phyloP scores from a whole-genome alignment of 2,329 filamentous ascomycete species.

The Rugonectria rugulosa region DNA sequence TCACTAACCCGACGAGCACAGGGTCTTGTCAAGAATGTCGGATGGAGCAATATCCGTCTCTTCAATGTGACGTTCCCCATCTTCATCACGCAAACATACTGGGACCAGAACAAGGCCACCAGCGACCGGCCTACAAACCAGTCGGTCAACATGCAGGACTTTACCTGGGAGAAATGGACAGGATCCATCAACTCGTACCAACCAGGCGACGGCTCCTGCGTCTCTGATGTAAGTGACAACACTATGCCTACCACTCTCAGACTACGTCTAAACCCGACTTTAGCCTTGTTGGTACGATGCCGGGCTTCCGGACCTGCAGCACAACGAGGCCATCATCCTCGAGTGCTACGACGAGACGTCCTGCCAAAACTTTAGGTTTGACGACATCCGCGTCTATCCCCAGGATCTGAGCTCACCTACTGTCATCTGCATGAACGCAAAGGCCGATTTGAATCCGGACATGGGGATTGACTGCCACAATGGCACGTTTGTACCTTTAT shows the following conservation, averaged over 20 bases:
- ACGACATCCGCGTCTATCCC: conserved; percentile 11
- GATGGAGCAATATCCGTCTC: conserved; percentile 21
- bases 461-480: conserved; percentile 18
- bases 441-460: conserved; percentile 7
- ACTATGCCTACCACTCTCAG: background rate
- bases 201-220: conserved; percentile 17
- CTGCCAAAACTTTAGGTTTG: conserved; percentile 18
- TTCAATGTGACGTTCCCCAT: conserved; percentile 23
- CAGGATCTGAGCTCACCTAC: conserved; percentile 14
- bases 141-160: conserved; percentile 15
- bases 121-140: conserved; percentile 10
- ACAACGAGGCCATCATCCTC: conserved; percentile 21
- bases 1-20: background rate
- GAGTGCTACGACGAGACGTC: conserved; percentile 20
- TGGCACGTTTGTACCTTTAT: conserved; percentile 15
- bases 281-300: conserved; percentile 20
- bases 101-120: conserved; percentile 20
- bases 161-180: conserved; percentile 19
- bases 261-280: background rate
- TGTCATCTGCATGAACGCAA: conserved; percentile 19
- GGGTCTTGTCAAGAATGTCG: conserved; percentile 19
- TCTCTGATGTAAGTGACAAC: conserved; percentile 8
- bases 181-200: conserved; percentile 20
- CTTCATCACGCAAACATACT: conserved; percentile 21
- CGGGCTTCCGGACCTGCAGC: conserved; percentile 17